phyloP scores from a whole-genome alignment of 257 asterid genomes.

The Fraxinus americana region DNA sequence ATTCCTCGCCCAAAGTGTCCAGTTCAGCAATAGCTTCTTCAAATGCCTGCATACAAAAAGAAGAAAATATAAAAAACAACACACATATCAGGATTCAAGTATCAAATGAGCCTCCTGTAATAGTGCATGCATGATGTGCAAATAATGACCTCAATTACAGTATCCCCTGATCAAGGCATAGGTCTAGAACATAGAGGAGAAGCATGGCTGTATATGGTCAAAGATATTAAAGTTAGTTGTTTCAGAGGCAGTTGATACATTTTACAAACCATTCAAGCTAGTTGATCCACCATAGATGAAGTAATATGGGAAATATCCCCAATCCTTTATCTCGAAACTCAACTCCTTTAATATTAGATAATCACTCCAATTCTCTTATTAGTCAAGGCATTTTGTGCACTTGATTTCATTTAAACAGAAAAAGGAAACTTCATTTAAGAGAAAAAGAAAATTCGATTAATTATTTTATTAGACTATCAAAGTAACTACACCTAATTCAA shows the following conservation, averaged over 20 bases:
- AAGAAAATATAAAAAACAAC: not conserved
- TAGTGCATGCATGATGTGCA: conserved; percentile 2
- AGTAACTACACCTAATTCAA: not conserved
- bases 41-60: conserved; percentile 45
- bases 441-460: not conserved
- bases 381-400: conserved; percentile 7
- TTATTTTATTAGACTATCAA: not conserved
- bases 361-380: not conserved
- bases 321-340: not conserved
- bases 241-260: conserved; percentile 3
- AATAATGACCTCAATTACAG: conserved; percentile 1
- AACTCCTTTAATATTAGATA: not conserved
- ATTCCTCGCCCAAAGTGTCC: conserved; percentile 69
- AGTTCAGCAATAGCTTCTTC: conserved; percentile 72
- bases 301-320: not conserved
- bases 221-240: not conserved
- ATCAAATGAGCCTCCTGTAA: conserved; percentile 5
- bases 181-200: not conserved
- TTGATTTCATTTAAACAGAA: not conserved
- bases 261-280: not conserved
- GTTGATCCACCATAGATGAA: not conserved
- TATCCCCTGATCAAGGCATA: not conserved
- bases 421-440: not conserved
- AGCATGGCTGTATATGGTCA: not conserved
- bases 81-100: not conserved